Base-by-base conservation (phyloP, 1,284 basidiomycete genomes). In the Cryptococcus sp. region DNA sequence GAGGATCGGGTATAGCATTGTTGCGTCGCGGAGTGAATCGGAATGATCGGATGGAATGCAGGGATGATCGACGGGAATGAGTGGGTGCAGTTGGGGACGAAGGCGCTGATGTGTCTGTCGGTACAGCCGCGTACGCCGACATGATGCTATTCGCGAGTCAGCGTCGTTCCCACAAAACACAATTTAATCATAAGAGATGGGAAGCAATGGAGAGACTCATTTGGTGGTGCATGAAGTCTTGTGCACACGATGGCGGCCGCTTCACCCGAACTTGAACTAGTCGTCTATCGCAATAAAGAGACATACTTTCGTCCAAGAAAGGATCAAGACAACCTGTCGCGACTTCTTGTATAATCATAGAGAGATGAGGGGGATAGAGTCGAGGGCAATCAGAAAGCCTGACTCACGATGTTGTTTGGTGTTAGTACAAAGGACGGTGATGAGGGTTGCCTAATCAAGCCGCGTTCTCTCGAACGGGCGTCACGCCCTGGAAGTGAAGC, bases 221-320 rank as follows among this genome's bases (percentile, higher is more conserved):
- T 63, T 61, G 72, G 72, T 74, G 72, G 72, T 74, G 70, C 70
- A 71, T 74, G 70, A 74, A 74, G 70, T 74, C 62, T 55, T 50
- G 58, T 58, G 67, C 67, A 65, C 72, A 73, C 50, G 47, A 59
- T 69, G 48, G 48, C 38, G 56, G 44, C 48, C 38, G 50, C 54
- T 56, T 58, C 20, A 45, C 37, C 50, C 17, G 17, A 20, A 13
- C 29, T 10, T 34, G 29, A 34, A 34, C 29, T 34, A 34, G 29
- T 34, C 29, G 29, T 34, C 29, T 34, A 11, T 37, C 46, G 39
- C 46, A 19, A 26, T n/a, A 29, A 46, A 34, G 29, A 46, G 50
- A 38, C 16, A 25, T 16, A 38, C 44, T 46, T 57, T 55, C 59
- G 29, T 40, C 22, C 37, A n/a, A 23, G 43, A 39, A 43, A 51